These are phyloP conservation scores for Xylaria sp. DNA, from an alignment of 2,329 filamentous ascomycete species.

Conservation along the genomic window DNA sequence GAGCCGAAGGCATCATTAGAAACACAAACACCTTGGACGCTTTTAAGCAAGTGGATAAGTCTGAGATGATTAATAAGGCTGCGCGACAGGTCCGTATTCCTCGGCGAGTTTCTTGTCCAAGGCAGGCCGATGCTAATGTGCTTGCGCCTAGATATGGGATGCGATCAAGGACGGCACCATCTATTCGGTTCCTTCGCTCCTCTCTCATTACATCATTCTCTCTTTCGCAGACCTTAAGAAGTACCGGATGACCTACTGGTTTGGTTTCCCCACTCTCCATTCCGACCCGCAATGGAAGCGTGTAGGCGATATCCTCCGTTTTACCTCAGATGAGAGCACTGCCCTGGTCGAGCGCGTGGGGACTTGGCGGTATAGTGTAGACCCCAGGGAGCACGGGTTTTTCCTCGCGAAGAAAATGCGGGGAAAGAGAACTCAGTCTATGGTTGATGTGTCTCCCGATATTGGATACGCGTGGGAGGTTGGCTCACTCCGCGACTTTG, in stretches of 20 bases:
- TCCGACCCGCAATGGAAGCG: constrained; percentile 83
- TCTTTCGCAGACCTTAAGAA: constrained; percentile 97
- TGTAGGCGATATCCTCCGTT: constrained; percentile 52
- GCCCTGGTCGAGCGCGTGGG: constrained; percentile 80
- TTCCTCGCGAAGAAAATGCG: constrained; percentile 85
- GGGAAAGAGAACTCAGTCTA: constrained; percentile 42
- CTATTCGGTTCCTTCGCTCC: constrained; percentile 88
- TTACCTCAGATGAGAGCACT: constrained; percentile 72
- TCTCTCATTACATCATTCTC: constrained; percentile 85
- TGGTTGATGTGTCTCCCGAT: constrained; percentile 55
- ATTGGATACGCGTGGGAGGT: constrained; percentile 77
- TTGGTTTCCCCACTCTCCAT: constrained; percentile 91
- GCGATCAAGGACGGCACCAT: constrained; percentile 96
- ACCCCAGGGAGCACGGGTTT: constrained; percentile 87
- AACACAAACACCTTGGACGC: constrained; percentile 97
- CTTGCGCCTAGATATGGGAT: constrained; percentile 81
- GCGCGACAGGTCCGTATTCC: constrained; percentile 68
- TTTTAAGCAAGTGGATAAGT: constrained; percentile 82
- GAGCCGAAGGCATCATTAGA: constrained; percentile 90
- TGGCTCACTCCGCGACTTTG: constrained; percentile 74
- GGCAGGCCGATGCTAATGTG: constrained; percentile 31
- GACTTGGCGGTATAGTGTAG: constrained; percentile 83
- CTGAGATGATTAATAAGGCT: constrained; percentile 74
- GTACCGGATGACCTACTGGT: constrained; percentile 98
- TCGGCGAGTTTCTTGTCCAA: not conserved